Evolutionary conservation across 2,329 filamentous ascomycete genomes (phyloP).

Genomic region (Phialemoniopsis sp.): DNA sequence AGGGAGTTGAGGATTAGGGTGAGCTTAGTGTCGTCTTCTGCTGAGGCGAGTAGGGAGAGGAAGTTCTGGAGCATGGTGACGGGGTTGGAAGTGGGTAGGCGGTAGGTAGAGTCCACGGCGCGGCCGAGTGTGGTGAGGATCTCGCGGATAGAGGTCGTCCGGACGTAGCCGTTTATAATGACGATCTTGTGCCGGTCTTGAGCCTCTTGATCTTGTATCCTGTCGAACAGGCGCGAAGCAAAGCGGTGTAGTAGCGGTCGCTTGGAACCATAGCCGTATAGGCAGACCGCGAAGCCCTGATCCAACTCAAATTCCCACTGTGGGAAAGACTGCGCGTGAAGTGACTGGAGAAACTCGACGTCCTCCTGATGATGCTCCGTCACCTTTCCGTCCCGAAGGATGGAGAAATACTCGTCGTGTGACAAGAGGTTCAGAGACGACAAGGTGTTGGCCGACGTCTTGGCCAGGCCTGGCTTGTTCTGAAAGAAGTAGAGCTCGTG

Average conservation of each 20-base stretch:
- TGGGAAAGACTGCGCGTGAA: slow-evolving; percentile 78
- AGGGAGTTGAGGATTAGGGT: slow-evolving; percentile 81
- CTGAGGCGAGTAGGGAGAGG: slow-evolving; percentile 53
- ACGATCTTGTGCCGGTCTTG: slow-evolving; percentile 58
- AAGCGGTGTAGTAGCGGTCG: slow-evolving; percentile 69
- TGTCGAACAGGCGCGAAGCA: slow-evolving; percentile 62
- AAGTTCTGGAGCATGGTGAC: slow-evolving; percentile 65
- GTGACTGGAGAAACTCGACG: slow-evolving; percentile 63
- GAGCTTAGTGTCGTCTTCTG: slow-evolving; percentile 38
- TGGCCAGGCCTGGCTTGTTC: slow-evolving; percentile 74
- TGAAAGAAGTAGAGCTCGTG: slow-evolving; percentile 94
- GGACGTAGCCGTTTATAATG: slow-evolving; percentile 81
- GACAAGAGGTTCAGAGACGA: slow-evolving; percentile 71
- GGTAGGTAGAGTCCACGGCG: slow-evolving; percentile 50
- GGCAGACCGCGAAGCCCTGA: slow-evolving; percentile 81
- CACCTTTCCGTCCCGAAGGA: slow-evolving; percentile 52
- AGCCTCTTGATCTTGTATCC: slow-evolving; percentile 25
- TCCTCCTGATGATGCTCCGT: slow-evolving; percentile 66
- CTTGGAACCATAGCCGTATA: slow-evolving; percentile 94
- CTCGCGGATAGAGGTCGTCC: slow-evolving; percentile 59
- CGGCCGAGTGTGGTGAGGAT: slow-evolving; percentile 65
- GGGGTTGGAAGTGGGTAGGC: slow-evolving; percentile 57
- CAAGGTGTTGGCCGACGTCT: slow-evolving; percentile 85
- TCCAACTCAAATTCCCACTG: slow-evolving; percentile 92
- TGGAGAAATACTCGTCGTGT: slow-evolving; percentile 85